A percentile compares a stretch with the other conserved stretches of the same genome.
phyloP scores from a whole-genome alignment of 148 eudicot species.

The Vaccinium macrocarpon region DNA sequence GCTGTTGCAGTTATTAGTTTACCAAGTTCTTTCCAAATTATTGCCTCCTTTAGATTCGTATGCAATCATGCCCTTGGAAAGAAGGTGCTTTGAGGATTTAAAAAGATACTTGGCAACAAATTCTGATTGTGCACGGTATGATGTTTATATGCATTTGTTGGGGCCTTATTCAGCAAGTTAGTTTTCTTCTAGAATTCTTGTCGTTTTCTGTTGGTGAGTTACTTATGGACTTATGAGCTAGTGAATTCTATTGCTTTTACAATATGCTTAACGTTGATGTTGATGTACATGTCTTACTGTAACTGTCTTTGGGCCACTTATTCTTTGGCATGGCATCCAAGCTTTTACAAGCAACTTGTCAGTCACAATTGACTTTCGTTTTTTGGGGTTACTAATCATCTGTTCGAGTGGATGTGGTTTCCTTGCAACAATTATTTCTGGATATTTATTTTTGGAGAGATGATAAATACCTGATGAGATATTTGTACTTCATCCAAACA shows the following conservation, averaged over 20 bases:
- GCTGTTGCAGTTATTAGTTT: constrained; percentile 66
- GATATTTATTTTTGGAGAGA: background rate
- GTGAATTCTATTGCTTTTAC: constrained; percentile 1
- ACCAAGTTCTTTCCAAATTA: constrained; percentile 68
- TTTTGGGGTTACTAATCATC: background rate
- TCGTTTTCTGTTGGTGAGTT: background rate
- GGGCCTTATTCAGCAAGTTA: background rate
- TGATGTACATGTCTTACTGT: background rate
- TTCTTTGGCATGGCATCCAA: background rate
- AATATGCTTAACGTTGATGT: background rate
- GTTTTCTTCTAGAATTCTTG: background rate
- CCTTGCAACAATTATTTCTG: background rate
- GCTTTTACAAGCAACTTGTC: background rate
- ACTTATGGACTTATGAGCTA: background rate
- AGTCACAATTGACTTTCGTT: background rate
- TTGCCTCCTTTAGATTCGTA: constrained; percentile 40
- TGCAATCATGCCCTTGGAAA: constrained; percentile 53
- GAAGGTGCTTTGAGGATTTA: constrained; percentile 72
- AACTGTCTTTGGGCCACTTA: background rate
- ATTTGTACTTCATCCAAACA: background rate
- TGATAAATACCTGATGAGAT: background rate
- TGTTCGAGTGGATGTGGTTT: background rate
- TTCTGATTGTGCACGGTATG: constrained; percentile 79
- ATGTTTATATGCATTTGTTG: background rate
- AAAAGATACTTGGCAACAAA: constrained; percentile 66